These are phyloP conservation scores for Vinca major DNA, from an alignment of 305 asterid species.

Conservation along the genomic window DNA sequence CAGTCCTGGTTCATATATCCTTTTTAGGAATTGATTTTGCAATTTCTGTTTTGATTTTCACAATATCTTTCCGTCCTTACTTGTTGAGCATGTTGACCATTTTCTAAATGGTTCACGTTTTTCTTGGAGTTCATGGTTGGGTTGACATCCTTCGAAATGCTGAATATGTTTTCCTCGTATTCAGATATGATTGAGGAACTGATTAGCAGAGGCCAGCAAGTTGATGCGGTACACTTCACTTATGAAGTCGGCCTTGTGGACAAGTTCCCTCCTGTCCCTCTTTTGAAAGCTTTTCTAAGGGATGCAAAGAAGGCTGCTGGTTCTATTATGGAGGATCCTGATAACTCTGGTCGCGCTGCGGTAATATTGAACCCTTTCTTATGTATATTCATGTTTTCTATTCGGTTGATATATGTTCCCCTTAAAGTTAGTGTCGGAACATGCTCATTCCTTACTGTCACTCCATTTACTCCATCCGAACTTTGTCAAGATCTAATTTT, in stretches of 20 bases:
- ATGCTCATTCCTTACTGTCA: not conserved
- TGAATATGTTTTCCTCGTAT: constrained; percentile 1
- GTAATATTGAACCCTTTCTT: constrained; percentile 28
- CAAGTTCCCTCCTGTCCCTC: constrained; percentile 83
- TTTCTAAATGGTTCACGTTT: not conserved
- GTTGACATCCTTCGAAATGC: too few relatives aligned
- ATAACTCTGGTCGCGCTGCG: constrained; percentile 81
- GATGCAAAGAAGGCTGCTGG: constrained; percentile 80
- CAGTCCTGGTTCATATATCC: not conserved
- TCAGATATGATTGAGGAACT: constrained; percentile 91
- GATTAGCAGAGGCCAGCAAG: constrained; percentile 92
- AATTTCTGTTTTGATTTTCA: not conserved
- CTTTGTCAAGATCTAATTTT: not conserved
- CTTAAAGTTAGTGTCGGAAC: not conserved
- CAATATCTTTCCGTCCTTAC: not conserved
- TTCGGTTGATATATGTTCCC: not conserved
- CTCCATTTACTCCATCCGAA: not conserved
- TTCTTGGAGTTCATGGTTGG: not conserved
- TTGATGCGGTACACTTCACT: constrained; percentile 95
- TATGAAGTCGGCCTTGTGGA: constrained; percentile 76
- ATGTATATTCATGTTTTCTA: not conserved
- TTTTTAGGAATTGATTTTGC: not conserved
- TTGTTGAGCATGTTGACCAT: not conserved
- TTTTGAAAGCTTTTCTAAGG: constrained; percentile 78
- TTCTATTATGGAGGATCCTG: constrained; percentile 69